Conservation (phyloP, 495 filamentous ascomycete species). For the Penicillium pulvis region DNA sequence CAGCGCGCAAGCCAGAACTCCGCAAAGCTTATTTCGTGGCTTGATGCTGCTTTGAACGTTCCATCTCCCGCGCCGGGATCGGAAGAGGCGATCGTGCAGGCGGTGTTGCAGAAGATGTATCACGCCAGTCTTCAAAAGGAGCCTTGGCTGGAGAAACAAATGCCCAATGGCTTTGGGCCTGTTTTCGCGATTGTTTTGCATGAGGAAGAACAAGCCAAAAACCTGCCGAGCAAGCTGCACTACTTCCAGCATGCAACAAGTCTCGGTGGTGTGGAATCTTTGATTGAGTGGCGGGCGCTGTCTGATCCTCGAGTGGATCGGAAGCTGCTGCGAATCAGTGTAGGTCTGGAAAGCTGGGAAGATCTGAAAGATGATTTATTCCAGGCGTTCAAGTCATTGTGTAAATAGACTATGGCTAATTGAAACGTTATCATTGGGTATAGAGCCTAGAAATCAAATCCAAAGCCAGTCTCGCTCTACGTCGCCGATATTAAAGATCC, state of each 20-base stretch:
- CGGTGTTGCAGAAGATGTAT: conserved; percentile 57
- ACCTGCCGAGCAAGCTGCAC: conserved; percentile 69
- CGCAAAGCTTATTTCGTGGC: conserved; percentile 64
- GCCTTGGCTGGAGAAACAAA: conserved; percentile 76
- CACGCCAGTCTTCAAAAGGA: conserved; percentile 76
- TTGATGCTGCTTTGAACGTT: conserved; percentile 49
- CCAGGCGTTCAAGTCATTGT: conserved; percentile 52
- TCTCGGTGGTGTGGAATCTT: conserved; percentile 84
- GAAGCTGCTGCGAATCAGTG: conserved; percentile 70
- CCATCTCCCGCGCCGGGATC: conserved; percentile 26
- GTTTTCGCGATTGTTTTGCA: conserved; percentile 74
- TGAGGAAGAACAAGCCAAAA: conserved; percentile 55
- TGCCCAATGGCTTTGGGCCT: conserved; percentile 83
- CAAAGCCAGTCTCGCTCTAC: conserved; percentile 44
- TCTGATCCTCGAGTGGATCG: conserved; percentile 69
- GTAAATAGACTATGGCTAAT: not conserved
- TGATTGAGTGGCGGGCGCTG: conserved; percentile 73
- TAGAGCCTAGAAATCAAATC: conserved; percentile 24
- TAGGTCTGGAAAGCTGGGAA: conserved; percentile 79
- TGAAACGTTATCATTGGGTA: not conserved
- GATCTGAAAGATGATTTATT: conserved; percentile 75
- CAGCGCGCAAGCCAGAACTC: conserved; percentile 66
- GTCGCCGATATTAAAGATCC: conserved; percentile 43
- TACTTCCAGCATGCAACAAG: conserved; percentile 92
- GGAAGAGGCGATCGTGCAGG: conserved; percentile 41